Evolutionary conservation across 768 basidiomycete species (phyloP).

Genomic region (Lactarius psammicola): DNA sequence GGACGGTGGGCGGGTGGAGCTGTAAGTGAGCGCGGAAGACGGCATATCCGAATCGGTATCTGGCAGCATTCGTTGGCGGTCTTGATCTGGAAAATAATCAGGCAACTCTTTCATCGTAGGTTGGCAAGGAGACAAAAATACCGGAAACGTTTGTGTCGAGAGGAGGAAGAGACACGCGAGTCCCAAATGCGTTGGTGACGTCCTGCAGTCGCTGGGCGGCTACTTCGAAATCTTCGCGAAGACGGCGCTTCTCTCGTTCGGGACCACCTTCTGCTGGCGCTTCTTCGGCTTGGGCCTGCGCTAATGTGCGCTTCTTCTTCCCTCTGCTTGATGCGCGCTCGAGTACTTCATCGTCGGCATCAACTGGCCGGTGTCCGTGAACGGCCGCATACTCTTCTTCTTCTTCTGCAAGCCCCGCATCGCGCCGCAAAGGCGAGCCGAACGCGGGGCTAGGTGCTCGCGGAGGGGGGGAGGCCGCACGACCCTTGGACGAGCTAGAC

Average conservation of each 20-base stretch:
- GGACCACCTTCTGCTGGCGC: slow-evolving; percentile 34
- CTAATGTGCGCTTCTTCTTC: slow-evolving; percentile 47
- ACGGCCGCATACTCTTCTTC: slow-evolving; percentile 49
- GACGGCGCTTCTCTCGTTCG: slow-evolving; percentile 34
- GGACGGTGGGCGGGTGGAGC: slow-evolving; percentile 38
- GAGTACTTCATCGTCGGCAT: slow-evolving; percentile 39
- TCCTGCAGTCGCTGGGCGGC: slow-evolving; percentile 54
- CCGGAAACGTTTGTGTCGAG: slow-evolving; percentile 40
- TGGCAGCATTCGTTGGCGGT: slow-evolving; percentile 11
- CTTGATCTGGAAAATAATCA: slow-evolving; percentile 29
- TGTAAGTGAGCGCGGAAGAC: slow-evolving; percentile 35
- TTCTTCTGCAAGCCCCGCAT: slow-evolving; percentile 54
- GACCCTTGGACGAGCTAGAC: slow-evolving; percentile 32
- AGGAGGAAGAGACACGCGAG: slow-evolving; percentile 37
- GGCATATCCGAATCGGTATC: slow-evolving; percentile 29
- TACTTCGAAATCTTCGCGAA: slow-evolving; percentile 44
- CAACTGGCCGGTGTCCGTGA: slow-evolving; percentile 36
- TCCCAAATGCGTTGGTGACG: slow-evolving; percentile 57
- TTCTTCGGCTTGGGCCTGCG: slow-evolving; percentile 37
- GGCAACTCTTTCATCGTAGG: neutral
- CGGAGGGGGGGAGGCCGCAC: slow-evolving; percentile 43
- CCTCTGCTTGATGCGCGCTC: slow-evolving; percentile 46
- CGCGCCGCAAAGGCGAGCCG: slow-evolving; percentile 56
- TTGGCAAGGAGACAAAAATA: slow-evolving; percentile 26
- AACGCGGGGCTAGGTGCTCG: slow-evolving; percentile 67